A percentile compares a stretch with the other conserved stretches of the same genome.
phyloP scores from a whole-genome alignment of 108 stramenopile species.

The Thalassiosira profunda region DNA sequence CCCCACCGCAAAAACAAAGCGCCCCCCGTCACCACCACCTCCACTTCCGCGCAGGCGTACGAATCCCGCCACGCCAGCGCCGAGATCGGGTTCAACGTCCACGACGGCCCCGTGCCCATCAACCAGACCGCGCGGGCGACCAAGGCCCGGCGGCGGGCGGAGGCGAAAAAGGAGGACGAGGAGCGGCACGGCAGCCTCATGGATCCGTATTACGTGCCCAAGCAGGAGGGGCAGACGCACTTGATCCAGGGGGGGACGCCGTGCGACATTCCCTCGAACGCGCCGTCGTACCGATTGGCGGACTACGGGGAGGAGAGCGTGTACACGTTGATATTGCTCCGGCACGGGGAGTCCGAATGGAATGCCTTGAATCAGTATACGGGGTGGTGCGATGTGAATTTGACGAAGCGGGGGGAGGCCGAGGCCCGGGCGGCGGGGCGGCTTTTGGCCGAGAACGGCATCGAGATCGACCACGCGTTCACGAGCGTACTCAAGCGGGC shows the following conservation, averaged over 20 bases:
- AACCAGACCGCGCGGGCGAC: constrained; percentile 6
- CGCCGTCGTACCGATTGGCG: constrained; percentile 61
- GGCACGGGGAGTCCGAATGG: constrained; percentile 90
- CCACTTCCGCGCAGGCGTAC: constrained; percentile 17
- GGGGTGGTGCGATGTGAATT: constrained; percentile 85
- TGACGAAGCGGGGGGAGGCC: constrained; percentile 72
- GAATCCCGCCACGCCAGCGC: constrained; percentile 9
- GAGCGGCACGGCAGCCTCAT: constrained; percentile 24
- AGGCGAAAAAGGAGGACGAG: not conserved
- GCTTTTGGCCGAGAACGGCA: constrained; percentile 76
- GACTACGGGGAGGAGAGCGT: constrained; percentile 77
- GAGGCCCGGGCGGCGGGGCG: constrained; percentile 84
- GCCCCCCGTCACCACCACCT: not conserved
- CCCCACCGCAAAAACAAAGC: no score
- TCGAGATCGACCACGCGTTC: constrained; percentile 88
- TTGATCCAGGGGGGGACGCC: constrained; percentile 70
- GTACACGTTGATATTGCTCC: constrained; percentile 77
- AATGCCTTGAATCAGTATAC: constrained; percentile 81
- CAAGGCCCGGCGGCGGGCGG: constrained; percentile 1
- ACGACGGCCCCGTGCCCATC: constrained; percentile 39
- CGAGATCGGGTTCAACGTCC: constrained; percentile 29
- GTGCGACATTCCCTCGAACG: constrained; percentile 44
- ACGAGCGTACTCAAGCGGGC: constrained; percentile 83
- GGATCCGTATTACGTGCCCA: constrained; percentile 43
- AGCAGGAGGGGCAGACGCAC: constrained; percentile 38